A percentile compares a stretch with the other conserved stretches of the same genome.
phyloP scores from a whole-genome alignment of 176 grass and related monocot genomes.

The Dactylis glomerata region DNA sequence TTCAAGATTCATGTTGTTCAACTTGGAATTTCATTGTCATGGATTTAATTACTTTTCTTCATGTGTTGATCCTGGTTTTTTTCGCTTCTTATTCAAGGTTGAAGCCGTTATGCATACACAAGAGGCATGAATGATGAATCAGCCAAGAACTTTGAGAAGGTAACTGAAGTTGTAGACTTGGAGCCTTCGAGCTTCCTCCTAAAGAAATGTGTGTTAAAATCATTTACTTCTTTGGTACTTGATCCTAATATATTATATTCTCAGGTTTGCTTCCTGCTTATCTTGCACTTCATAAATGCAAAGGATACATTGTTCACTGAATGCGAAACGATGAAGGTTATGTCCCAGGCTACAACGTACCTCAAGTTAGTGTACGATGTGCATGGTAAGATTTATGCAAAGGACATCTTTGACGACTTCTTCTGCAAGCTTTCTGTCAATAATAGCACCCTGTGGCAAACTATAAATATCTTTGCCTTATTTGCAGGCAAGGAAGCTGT shows the following conservation, averaged over 20 bases:
- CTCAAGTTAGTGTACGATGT: not conserved
- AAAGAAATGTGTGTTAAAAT: not conserved
- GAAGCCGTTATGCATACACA: not conserved
- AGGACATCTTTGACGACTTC: not conserved
- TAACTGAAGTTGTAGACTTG: not conserved
- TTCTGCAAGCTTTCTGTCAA: not conserved
- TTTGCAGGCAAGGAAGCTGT: constrained; percentile 79
- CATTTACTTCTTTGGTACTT: not conserved
- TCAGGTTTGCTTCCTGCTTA: constrained; percentile 72
- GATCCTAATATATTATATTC: constrained; percentile 7
- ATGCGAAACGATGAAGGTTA: constrained; percentile 14
- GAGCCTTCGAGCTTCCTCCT: not conserved
- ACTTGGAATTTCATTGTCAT: not conserved
- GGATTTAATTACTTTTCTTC: not conserved
- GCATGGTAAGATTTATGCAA: not conserved
- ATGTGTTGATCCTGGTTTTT: too few relatives aligned
- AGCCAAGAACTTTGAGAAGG: not conserved
- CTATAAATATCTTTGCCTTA: not conserved
- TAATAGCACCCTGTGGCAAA: not conserved
- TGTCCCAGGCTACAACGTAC: not conserved
- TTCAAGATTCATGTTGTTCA: not conserved
- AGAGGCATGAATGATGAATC: not conserved
- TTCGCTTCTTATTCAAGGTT: not conserved
- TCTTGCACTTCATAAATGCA: constrained; percentile 72
- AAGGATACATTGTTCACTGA: constrained; percentile 83